These are phyloP conservation scores for Clathrus columnatus DNA, from an alignment of 768 basidiomycete genomes.

Conservation along the genomic window DNA sequence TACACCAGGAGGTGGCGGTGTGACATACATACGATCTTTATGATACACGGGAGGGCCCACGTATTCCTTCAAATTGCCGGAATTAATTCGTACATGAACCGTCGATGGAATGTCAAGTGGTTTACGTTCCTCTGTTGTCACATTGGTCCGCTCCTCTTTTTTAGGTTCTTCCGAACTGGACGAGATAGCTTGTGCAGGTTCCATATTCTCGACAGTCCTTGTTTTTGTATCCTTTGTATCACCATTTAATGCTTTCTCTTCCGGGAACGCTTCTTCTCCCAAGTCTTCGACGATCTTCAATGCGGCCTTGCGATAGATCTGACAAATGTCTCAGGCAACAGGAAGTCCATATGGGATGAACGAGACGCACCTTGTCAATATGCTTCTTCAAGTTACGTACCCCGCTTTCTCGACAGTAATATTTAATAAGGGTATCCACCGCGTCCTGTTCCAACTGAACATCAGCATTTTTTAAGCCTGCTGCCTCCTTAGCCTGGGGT, in stretches of 20 bases:
- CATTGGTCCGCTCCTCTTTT: constrained; percentile 36
- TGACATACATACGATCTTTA: constrained; percentile 83
- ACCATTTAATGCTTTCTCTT: constrained; percentile 25
- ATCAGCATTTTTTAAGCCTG: constrained; percentile 78
- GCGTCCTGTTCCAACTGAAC: constrained; percentile 68
- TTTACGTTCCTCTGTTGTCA: constrained; percentile 72
- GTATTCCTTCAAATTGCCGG: constrained; percentile 89
- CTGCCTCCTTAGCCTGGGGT: constrained; percentile 88
- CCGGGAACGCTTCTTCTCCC: constrained; percentile 79
- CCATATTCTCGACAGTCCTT: constrained; percentile 44
- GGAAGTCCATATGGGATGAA: neutral
- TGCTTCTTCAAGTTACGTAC: constrained; percentile 97
- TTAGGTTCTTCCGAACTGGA: constrained; percentile 17
- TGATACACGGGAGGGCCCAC: constrained; percentile 95
- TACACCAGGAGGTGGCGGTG: constrained; percentile 81
- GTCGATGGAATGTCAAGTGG: constrained; percentile 73
- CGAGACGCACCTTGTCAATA: constrained; percentile 76
- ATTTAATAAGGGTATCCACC: constrained; percentile 86
- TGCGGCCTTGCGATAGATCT: constrained; percentile 97
- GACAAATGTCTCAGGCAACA: constrained; percentile 3
- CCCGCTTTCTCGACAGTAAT: constrained; percentile 95
- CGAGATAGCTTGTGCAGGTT: constrained; percentile 30
- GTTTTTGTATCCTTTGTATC: constrained; percentile 13
- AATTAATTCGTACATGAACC: constrained; percentile 73
- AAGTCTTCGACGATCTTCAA: constrained; percentile 85